Evolutionary conservation across 2,329 filamentous ascomycete genomes (phyloP), one percentile per base, ranked within the genome.

Genomic region (Daldinia eschscholtzii): DNA sequence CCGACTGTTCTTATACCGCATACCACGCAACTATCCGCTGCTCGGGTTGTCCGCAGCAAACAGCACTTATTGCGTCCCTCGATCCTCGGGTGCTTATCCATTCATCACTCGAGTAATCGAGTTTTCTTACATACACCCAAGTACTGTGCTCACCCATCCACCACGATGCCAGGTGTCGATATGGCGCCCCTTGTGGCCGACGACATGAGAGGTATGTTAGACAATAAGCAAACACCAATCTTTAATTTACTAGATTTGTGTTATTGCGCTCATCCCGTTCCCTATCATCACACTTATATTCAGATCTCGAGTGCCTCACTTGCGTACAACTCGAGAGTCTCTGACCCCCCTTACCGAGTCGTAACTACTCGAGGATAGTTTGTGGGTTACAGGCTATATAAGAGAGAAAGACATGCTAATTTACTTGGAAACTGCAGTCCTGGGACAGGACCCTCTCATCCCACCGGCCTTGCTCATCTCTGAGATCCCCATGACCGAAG

Each of bases 371-470:
- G 48, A 58, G 10, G 18, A 46, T 10, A 28, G 23, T 44, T 30
- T 57, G 23, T 33, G 48, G 20, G 20, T 60, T 62, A 26, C 57
- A 42, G 12, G 30, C 57, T 41, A 42, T 30, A 61, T 37, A 53
- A 30, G n/a, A 55, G 13, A 46, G 18, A 61, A 58, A 68, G 20
- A 41, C 30, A 79, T 79, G 76, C 75, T 78, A 57, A 78, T 78
- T 74, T 66, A 73, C 64, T 42, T 66, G 66, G 70, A 72, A 67
- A 67, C 50, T 26, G 59, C 76, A 98, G 95, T 98, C 82, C 85
- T 97, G 79, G 94, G 94, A 74, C 95, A 98, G 86, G 94, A 98
- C 82, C 93, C 95, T 77, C 85, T 98, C 79, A 96, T 97, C 80
- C 91, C 93, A 55, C 95, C 95, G 48, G 91, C 92, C 74, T 89